These are phyloP conservation scores for Coemansia reversa DNA, from an alignment of 192 early-diverging fungal genomes.

Conservation along the genomic window DNA sequence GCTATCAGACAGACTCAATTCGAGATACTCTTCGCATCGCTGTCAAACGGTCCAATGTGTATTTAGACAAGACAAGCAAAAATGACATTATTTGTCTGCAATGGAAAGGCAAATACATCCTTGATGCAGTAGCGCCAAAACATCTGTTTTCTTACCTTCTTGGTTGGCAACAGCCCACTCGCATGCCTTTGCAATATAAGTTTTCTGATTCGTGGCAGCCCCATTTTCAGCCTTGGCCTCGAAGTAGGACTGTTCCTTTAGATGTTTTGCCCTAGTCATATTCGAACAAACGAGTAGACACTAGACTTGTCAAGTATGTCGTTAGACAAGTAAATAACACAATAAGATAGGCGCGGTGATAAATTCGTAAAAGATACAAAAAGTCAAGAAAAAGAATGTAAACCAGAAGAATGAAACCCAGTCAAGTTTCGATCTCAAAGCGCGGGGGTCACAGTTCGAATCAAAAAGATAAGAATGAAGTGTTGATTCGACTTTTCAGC, in stretches of 20 bases:
- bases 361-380: neutral
- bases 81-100: neutral
- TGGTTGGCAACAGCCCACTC: slow-evolving; percentile 45
- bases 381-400: neutral
- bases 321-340: slow-evolving; percentile 4
- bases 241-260: slow-evolving; percentile 19
- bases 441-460: too few species aligned
- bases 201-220: slow-evolving; percentile 6
- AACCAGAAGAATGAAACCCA: neutral
- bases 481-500: too few species aligned
- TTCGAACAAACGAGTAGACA: slow-evolving; percentile 3
- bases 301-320: neutral
- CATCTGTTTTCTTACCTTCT: slow-evolving; percentile 17
- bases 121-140: neutral
- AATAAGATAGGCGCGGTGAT: neutral
- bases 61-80: neutral
- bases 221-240: slow-evolving; percentile 15
- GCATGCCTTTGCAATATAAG: slow-evolving; percentile 11
- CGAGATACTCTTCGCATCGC: neutral
- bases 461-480: too few species aligned
- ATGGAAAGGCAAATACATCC: neutral
- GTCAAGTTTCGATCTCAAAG: neutral
- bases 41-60: neutral
- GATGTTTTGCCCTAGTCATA: slow-evolving; percentile 37
- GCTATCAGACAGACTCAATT: neutral